These are phyloP conservation scores for Hanseniaspora jakobsenii DNA, from an alignment of 805 yeast species.

Conservation along the genomic window DNA sequence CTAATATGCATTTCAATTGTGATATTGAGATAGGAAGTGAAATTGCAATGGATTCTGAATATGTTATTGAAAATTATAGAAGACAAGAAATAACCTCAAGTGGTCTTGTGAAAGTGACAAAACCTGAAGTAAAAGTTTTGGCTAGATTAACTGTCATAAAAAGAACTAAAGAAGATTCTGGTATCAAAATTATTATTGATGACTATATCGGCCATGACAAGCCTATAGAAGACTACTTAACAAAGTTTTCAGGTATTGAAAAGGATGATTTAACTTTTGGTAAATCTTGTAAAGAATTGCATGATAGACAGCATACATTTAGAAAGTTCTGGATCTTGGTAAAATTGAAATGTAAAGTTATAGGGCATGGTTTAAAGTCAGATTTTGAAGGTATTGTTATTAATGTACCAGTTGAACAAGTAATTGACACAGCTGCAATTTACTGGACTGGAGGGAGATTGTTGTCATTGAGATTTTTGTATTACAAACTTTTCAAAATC, in stretches of 20 bases:
- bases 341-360: slow-evolving; percentile 80
- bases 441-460: slow-evolving; percentile 67
- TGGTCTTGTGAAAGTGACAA: slow-evolving; percentile 56
- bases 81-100: slow-evolving; percentile 62
- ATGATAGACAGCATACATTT: slow-evolving; percentile 70
- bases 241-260: slow-evolving; percentile 87
- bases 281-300: slow-evolving; percentile 54
- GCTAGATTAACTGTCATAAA: slow-evolving; percentile 77
- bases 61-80: slow-evolving; percentile 71
- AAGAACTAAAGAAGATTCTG: slow-evolving; percentile 37
- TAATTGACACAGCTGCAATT: slow-evolving; percentile 78
- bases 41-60: slow-evolving; percentile 94
- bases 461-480: slow-evolving; percentile 72
- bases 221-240: slow-evolving; percentile 70
- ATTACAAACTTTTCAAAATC: slow-evolving; percentile 61
- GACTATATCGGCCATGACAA: slow-evolving; percentile 73
- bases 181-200: slow-evolving; percentile 50
- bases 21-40: slow-evolving; percentile 67
- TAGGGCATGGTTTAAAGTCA: slow-evolving; percentile 85
- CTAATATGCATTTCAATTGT: slow-evolving; percentile 45
- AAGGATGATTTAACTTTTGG: slow-evolving; percentile 76
- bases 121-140: slow-evolving; percentile 63
- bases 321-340: slow-evolving; percentile 80
- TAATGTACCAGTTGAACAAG: slow-evolving; percentile 73
- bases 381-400: slow-evolving; percentile 91